Base-by-base conservation (phyloP, 148 eudicot genomes). In the Arctostaphylos glauca region DNA sequence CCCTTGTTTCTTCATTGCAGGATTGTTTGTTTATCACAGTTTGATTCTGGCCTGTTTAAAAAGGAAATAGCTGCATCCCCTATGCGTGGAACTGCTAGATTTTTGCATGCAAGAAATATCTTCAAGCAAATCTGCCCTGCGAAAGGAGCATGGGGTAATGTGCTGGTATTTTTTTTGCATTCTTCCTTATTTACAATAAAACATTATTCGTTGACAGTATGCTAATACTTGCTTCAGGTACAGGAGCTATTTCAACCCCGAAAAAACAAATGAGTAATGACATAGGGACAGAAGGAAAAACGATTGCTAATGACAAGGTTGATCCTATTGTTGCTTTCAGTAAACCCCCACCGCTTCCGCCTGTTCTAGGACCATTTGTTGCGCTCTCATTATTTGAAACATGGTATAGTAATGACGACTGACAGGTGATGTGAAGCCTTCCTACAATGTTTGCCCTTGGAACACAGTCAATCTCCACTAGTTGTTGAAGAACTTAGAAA, bases 291-390 rank as follows among this genome's bases (percentile, higher is more conserved):
- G 84, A 68, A 56, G 84, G 71, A 68, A 59, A 55, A 44, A 76
- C 23, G 46, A 53, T 87, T 6, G 66, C 66, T 18, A 88, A 86
- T 73, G 91, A 89, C 16, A 82, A 87, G 68, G 84, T 81, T 68
- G 91, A 91, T 41, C 91, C 95, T 5, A 84, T 92, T 55, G 93
- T 83, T 82, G 90, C 98, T 79, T 94, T 91, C 80, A 92, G 96
- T 86, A 87, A 87, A 82, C 98, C 95, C 5, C 95, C 98, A 16
- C 91, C 91, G 1, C 77, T 90, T 43, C 89, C 89, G 3, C 94
- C 94, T n/a, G 52, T 92, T 56, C 70, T 92, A n/a, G 93, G 90
- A 46, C 88, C 96, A 21, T 54, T 92, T 50, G 84, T 90, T 72
- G 91, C 84, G 58, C 77, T 90, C 46, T 86, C 91, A 14, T 47